Percentiles rank a stretch among this genome's conserved stretches.
Conservation (phyloP, 179 eudicot species). For the Spergularia azorica region DNA sequence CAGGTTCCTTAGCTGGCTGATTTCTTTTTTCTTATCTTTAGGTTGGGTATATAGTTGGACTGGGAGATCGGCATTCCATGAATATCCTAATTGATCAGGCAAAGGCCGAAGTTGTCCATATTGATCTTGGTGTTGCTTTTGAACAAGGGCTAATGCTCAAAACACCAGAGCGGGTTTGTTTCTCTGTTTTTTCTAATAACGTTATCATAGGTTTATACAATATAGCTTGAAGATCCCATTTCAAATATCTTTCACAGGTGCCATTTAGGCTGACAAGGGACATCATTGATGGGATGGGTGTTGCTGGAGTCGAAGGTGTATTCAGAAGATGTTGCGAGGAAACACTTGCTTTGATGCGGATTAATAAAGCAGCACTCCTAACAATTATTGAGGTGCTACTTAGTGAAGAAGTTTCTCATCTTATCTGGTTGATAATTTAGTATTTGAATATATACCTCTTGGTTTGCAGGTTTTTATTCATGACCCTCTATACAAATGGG, state of each 20-base stretch:
- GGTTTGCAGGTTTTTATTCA: slow-evolving; percentile 90
- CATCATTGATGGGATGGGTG: slow-evolving; percentile 96
- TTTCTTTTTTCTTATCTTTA: slow-evolving; percentile 19
- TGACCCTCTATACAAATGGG: slow-evolving; percentile 98
- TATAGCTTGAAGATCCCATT: neutral
- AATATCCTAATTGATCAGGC: slow-evolving; percentile 90
- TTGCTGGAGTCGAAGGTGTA: slow-evolving; percentile 95
- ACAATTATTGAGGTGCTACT: slow-evolving; percentile 84
- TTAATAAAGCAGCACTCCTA: slow-evolving; percentile 92
- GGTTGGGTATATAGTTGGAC: slow-evolving; percentile 99
- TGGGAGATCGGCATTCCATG: slow-evolving; percentile 97
- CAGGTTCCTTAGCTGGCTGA: neutral
- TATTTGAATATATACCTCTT: slow-evolving; percentile 15
- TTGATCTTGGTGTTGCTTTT: slow-evolving; percentile 97
- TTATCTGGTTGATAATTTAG: neutral
- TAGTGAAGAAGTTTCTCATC: neutral
- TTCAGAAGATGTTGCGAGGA: slow-evolving; percentile 96
- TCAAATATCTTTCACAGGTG: slow-evolving; percentile 51
- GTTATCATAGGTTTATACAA: neutral
- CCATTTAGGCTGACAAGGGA: slow-evolving; percentile 95
- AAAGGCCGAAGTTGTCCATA: slow-evolving; percentile 97
- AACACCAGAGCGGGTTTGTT: slow-evolving; percentile 93
- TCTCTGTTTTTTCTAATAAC: neutral
- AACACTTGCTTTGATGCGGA: slow-evolving; percentile 91
- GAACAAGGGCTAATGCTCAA: slow-evolving; percentile 99